Evolutionary conservation across 2,329 filamentous ascomycete species (phyloP).

Genomic region (Arthrobotrys musiformis): DNA sequence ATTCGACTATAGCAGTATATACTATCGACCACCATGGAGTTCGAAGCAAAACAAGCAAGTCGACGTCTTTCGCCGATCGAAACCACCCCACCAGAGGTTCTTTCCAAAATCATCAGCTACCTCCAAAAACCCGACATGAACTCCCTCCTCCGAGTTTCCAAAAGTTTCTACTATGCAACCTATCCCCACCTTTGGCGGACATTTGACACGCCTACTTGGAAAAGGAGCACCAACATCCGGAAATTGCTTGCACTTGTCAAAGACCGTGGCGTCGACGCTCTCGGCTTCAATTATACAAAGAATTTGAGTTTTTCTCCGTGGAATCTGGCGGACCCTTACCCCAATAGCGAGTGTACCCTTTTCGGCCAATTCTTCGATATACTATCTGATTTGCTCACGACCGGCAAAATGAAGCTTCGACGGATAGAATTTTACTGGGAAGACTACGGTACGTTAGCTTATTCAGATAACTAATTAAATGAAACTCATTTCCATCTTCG

Average conservation of each 20-base stretch:
- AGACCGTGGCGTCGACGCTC: background rate
- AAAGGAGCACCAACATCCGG: too few species aligned
- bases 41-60: background rate
- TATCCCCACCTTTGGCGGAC: background rate
- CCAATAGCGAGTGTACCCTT: background rate
- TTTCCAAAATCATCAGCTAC: background rate
- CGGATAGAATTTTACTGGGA: background rate
- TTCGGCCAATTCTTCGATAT: background rate
- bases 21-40: background rate
- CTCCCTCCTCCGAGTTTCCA: background rate
- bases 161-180: background rate
- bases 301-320: background rate
- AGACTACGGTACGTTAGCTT: background rate
- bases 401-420: background rate
- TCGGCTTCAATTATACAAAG: background rate
- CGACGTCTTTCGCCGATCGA: background rate
- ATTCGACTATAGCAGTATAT: too few species aligned
- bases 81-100: background rate
- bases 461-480: too few species aligned
- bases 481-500: too few species aligned
- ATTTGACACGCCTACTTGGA: background rate
- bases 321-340: background rate
- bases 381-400: background rate
- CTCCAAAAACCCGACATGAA: background rate
- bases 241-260: background rate